Evolutionary conservation across 2,329 filamentous ascomycete species (phyloP).

Genomic region (Calycina herbarum): DNA sequence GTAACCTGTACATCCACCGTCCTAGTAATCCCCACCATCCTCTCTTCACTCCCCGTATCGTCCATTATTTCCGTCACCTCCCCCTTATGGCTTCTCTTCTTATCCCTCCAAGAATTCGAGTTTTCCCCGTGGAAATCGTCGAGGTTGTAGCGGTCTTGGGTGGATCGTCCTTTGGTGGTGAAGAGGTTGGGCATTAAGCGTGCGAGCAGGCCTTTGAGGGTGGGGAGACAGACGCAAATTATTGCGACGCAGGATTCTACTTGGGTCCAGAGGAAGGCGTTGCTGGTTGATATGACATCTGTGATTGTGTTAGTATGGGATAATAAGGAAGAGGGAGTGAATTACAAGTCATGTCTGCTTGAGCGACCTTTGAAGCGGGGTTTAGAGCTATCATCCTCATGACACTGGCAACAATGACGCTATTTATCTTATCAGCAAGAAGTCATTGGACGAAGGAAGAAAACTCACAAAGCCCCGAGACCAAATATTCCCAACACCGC

Average conservation of each 20-base stretch:
- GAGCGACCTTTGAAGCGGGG: slow-evolving; percentile 16
- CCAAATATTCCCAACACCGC: slow-evolving; percentile 58
- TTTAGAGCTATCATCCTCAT: slow-evolving; percentile 23
- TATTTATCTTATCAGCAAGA: background rate
- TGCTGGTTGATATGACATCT: slow-evolving; percentile 19
- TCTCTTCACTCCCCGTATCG: slow-evolving; percentile 17
- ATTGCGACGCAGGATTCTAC: slow-evolving; percentile 22
- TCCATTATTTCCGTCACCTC: background rate
- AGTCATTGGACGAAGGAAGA: background rate
- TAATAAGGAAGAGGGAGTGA: background rate
- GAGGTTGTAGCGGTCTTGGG: slow-evolving; percentile 3
- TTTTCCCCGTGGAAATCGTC: background rate
- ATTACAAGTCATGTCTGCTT: slow-evolving; percentile 18
- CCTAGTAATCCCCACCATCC: slow-evolving; percentile 20
- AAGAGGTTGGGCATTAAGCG: slow-evolving; percentile 13
- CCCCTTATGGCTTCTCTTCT: background rate
- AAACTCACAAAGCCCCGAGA: slow-evolving; percentile 62
- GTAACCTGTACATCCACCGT: slow-evolving; percentile 11
- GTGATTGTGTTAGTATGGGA: background rate
- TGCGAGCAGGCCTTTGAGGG: slow-evolving; percentile 17
- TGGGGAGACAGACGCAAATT: slow-evolving; percentile 22
- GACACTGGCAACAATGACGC: slow-evolving; percentile 20
- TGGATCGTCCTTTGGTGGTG: background rate
- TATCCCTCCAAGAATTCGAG: background rate
- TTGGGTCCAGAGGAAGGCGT: slow-evolving; percentile 23